phyloP scores from a whole-genome alignment of 2,329 filamentous ascomycete genomes.

The Cercospora sp. region DNA sequence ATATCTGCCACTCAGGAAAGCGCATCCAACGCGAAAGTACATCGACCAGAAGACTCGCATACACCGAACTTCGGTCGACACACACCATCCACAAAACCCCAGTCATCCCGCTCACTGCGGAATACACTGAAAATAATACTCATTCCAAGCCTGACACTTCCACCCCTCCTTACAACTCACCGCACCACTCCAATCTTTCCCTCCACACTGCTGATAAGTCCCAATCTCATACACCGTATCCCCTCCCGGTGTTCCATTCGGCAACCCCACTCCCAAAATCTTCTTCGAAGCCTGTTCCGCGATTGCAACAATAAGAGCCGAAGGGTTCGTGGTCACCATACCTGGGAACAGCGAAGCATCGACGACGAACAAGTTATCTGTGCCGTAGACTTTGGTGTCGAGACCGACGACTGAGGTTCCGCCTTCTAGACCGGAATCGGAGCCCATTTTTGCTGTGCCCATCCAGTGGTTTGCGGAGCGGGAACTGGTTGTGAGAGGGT shows the following conservation, averaged over 20 bases:
- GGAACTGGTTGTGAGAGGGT: slow-evolving; percentile 42
- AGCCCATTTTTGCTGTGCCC: slow-evolving; percentile 43
- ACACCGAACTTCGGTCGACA: not conserved
- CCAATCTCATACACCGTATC: not conserved
- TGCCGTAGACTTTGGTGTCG: slow-evolving; percentile 57
- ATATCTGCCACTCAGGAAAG: not conserved
- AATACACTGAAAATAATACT: slow-evolving; percentile 3
- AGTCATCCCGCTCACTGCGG: not conserved
- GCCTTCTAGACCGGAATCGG: slow-evolving; percentile 46
- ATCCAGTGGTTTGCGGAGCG: slow-evolving; percentile 52
- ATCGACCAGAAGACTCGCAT: no score
- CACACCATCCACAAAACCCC: not conserved
- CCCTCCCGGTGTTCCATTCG: not conserved
- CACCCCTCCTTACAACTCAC: not conserved
- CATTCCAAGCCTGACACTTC: slow-evolving; percentile 3
- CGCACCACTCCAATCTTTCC: not conserved
- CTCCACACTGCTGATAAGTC: slow-evolving; percentile 1
- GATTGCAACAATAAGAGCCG: slow-evolving; percentile 63
- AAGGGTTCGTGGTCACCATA: slow-evolving; percentile 67
- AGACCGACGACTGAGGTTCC: slow-evolving; percentile 52
- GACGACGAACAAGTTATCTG: slow-evolving; percentile 67
- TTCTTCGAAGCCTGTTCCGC: slow-evolving; percentile 61
- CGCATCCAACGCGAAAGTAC: not conserved
- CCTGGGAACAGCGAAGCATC: slow-evolving; percentile 70
- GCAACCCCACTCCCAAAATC: slow-evolving; percentile 46